Base-by-base conservation (phyloP, 2,329 filamentous ascomycete species). In the Arachnopeziza araneosa region DNA sequence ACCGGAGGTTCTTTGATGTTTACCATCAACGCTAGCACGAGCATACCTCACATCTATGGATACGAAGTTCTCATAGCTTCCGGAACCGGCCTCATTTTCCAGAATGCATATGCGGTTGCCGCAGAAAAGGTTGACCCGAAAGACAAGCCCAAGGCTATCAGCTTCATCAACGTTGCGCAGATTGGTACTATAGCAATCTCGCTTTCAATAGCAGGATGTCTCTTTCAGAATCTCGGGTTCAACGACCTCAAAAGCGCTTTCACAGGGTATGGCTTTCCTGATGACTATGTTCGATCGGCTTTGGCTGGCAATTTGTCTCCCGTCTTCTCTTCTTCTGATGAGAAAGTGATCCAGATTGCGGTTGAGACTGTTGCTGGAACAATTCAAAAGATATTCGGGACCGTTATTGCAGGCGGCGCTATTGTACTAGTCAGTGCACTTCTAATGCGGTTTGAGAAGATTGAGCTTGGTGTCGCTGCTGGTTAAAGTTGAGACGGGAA, bases 351-450 rank as follows among this genome's bases (percentile, higher is more conserved):
- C 3, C 19, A 5, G 53, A 62, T 10, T 36, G 53, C 30, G 80
- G 80, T 64, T 83, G 83, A 26, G 79, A 83, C 65, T 80, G 83
- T 70, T 66, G 82, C 82, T 10, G 22, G 10, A 7, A 19, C 52
- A 2, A 54, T 54, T 30, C 22, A 22, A 3, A 54, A 30, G n/a
- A 26, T 30, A n/a, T 54, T 23, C 24, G 24, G 22, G 17, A 19
- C 24, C 8, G 52, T 24, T n/a, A 54, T 54, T 54, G 52, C 26
- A 19, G 26, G n/a, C 10, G 52, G 52, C 12, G 22, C 23, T 24
- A 23, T 54, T 3, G 52, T 30, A 2, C 19, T 30, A 6, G 52
- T 24, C 32, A 19, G 7, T 2, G 10, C 8, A 17, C n/a, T 54
- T 17, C n/a, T 54, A 24, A 54, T 54, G 52, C 26, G 32, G 5